A percentile compares a stretch with the other conserved stretches of the same genome.
These are phyloP conservation scores for Phytophthora foliorum DNA, from an alignment of 352 stramenopile genomes.

Conservation along the genomic window DNA sequence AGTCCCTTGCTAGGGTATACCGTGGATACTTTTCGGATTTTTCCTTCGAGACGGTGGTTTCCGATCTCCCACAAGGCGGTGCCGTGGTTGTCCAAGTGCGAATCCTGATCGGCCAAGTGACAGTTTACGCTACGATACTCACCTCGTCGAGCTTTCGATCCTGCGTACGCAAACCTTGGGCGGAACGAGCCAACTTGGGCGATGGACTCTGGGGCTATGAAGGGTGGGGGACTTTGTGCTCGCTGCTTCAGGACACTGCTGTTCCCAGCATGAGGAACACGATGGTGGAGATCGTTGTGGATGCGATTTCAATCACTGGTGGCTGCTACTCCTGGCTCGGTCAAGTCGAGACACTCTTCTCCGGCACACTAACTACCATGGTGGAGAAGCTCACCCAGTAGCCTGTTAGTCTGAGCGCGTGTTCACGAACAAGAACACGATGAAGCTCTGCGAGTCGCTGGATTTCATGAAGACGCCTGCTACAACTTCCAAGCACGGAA, in stretches of 20 bases:
- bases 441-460: constrained; percentile 35
- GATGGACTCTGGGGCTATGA: neutral
- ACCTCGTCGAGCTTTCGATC: constrained; percentile 23
- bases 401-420: too few species aligned
- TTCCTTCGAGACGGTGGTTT: too few species aligned
- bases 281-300: constrained; percentile 33
- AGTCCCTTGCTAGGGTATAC: too few species aligned
- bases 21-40: too few species aligned
- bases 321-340: constrained; percentile 51
- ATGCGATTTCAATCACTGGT: constrained; percentile 19
- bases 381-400: too few species aligned
- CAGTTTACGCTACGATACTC: too few species aligned
- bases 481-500: constrained; percentile 51
- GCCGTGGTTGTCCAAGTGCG: too few species aligned
- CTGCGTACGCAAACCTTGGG: constrained; percentile 39
- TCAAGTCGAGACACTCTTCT: constrained; percentile 43
- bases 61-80: too few species aligned
- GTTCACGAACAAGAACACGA: too few species aligned
- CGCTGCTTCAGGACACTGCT: constrained; percentile 37
- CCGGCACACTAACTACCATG: constrained; percentile 36
- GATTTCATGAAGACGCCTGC: constrained; percentile 15
- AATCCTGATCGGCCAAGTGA: too few species aligned
- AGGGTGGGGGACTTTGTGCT: constrained; percentile 26
- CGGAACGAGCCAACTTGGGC: constrained; percentile 13
- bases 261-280: constrained; percentile 40